Conservation (phyloP, 1,139 yeast species). For the Kurtzmaniella natalensis region DNA sequence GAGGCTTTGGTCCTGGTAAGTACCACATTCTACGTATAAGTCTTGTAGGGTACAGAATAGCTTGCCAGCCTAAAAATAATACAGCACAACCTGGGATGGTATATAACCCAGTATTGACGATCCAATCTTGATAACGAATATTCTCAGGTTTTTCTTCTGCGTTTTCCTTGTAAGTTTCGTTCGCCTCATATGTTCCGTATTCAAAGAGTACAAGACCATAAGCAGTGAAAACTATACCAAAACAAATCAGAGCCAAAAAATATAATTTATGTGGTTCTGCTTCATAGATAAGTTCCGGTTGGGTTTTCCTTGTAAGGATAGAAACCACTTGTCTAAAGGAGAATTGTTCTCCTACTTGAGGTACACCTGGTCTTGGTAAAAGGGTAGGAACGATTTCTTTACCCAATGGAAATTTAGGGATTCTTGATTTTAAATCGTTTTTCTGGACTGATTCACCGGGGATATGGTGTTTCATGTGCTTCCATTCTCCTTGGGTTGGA, state of each 20-base stretch:
- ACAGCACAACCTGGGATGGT: conserved; percentile 34
- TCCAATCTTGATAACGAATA: conserved; percentile 37
- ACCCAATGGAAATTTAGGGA: conserved; percentile 63
- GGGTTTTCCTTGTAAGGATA: conserved; percentile 49
- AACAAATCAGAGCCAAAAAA: conserved; percentile 64
- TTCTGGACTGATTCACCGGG: conserved; percentile 58
- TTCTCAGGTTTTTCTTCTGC: conserved; percentile 36
- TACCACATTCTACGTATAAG: conserved; percentile 74
- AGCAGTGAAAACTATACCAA: conserved; percentile 62
- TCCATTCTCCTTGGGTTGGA: conserved; percentile 42
- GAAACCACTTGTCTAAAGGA: conserved; percentile 62
- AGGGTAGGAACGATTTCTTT: conserved; percentile 66
- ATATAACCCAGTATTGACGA: conserved; percentile 24
- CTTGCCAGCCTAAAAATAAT: conserved; percentile 34
- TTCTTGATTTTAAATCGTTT: conserved; percentile 43
- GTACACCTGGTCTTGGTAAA: conserved; percentile 70
- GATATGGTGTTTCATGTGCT: conserved; percentile 44
- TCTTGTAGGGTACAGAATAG: conserved; percentile 57
- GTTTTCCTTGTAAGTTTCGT: conserved; percentile 57
- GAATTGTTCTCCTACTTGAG: conserved; percentile 55
- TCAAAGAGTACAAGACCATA: conserved; percentile 63
- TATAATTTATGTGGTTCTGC: conserved; percentile 80
- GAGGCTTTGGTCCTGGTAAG: conserved; percentile 55
- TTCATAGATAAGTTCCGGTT: conserved; percentile 76
- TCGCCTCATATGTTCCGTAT: conserved; percentile 54